Percentiles rank a stretch among this genome's conserved stretches.
phyloP scores from a whole-genome alignment of 192 early-diverging fungal species.

The Glomus cerebriforme region DNA sequence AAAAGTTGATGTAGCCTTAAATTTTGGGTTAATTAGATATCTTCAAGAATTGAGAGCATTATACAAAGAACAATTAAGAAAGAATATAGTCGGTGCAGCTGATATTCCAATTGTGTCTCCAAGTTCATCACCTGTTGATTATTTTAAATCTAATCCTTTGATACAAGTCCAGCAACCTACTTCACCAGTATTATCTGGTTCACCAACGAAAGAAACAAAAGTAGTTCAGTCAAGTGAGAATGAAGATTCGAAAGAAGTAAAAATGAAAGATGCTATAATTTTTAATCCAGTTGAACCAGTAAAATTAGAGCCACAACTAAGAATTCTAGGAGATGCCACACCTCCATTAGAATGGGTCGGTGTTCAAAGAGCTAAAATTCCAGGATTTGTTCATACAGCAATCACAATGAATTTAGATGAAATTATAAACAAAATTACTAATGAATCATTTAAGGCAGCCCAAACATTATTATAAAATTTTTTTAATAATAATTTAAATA shows the following conservation, averaged over 20 bases:
- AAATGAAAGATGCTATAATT: background rate
- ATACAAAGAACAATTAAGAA: constrained; percentile 43
- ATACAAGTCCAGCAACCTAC: background rate
- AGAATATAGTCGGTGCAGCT: constrained; percentile 24
- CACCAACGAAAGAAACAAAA: background rate
- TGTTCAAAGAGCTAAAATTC: constrained; percentile 46
- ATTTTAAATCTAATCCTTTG: background rate
- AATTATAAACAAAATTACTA: constrained; percentile 31
- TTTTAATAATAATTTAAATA: too few relatives aligned
- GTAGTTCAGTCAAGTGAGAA: background rate
- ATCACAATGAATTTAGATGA: constrained; percentile 48
- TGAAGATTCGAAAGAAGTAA: background rate
- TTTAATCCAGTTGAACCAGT: constrained; percentile 37
- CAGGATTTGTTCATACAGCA: constrained; percentile 46
- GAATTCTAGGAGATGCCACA: constrained; percentile 53
- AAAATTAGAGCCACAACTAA: constrained; percentile 49
- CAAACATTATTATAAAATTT: constrained; percentile 16
- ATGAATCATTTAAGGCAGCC: constrained; percentile 22
- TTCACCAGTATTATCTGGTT: background rate
- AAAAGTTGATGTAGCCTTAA: constrained; percentile 48
- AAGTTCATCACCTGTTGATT: background rate
- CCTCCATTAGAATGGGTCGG: constrained; percentile 58
- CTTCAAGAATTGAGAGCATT: constrained; percentile 44
- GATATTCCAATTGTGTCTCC: background rate
- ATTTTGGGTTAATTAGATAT: constrained; percentile 49